These are phyloP conservation scores for Evansstolkia leycettana DNA, from an alignment of 495 filamentous ascomycete genomes.

Conservation along the genomic window DNA sequence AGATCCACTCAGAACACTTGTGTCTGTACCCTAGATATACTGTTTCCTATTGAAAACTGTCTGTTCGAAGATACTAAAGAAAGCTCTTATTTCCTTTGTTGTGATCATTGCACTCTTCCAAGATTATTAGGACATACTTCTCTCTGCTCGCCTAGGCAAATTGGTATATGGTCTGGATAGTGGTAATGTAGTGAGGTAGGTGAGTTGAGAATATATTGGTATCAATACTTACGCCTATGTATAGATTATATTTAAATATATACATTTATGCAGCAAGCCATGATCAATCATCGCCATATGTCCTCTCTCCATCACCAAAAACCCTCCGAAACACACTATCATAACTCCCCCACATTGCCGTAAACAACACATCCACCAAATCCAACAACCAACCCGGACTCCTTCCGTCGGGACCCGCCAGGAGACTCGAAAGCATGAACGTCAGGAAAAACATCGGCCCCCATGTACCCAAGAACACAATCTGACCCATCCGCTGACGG, in stretches of 20 bases:
- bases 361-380: constrained; percentile 34
- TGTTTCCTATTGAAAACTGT: constrained; percentile 30
- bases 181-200: too few species aligned
- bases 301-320: constrained; percentile 88
- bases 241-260: not conserved
- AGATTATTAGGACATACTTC: not conserved
- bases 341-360: constrained; percentile 59
- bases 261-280: constrained; percentile 1
- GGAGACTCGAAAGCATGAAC: constrained; percentile 30
- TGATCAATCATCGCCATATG: constrained; percentile 17
- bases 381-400: constrained; percentile 53
- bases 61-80: constrained; percentile 25
- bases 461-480: constrained; percentile 48
- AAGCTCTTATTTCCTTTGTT: constrained; percentile 33
- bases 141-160: too few species aligned
- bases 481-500: constrained; percentile 52
- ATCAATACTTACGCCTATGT: too few species aligned
- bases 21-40: constrained; percentile 41
- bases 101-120: constrained; percentile 1
- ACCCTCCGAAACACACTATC: constrained; percentile 51
- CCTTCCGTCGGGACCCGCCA: constrained; percentile 52
- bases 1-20: constrained; percentile 31
- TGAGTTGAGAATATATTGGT: too few species aligned
- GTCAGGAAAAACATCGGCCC: constrained; percentile 42
- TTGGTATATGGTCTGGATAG: too few species aligned